Evolutionary conservation across 371 early-diverging fungal genomes (phyloP), one percentile per base, ranked within the genome.

Genomic region (Haplosporangium sp.): DNA sequence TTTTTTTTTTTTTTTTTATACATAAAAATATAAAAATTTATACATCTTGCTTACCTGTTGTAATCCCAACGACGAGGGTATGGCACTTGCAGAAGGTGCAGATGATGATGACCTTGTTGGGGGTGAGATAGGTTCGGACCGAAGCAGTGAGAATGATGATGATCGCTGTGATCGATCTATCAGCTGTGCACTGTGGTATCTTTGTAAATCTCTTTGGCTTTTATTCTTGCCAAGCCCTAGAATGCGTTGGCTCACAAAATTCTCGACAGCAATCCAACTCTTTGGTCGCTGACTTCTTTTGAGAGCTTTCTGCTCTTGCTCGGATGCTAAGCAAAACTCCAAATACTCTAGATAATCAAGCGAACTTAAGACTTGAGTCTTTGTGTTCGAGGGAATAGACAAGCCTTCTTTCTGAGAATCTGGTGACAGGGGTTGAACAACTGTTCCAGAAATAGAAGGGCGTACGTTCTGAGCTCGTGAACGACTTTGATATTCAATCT

Each of bases 321-420:
- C 69, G 11, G 72, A 68, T 9, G 55, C 42, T 10, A 72, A 48
- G 44, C 48, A 59, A 7, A 57, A 58, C 59, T 77, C 78, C 50
- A 77, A 55, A 60, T 65, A 66, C n/a, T 63, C 60, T 58, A 77
- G 70, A 56, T 66, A 77, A 47, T 70, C 74, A 50, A 73, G 69
- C n/a, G 74, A 69, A 47, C 42, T 45, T 45, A 19, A 58, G 17
- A 67, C 57, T 48, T 69, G 74, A 19, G 20, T 44, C 27, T 56
- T 61, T 11, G 60, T 37, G 27, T 65, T 61, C 3, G 65, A 27
- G 38, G 47, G 13, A 5, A 37, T 27, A 57, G 45, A 57, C 20
- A 7, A 34, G 13, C 20, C 55, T 20, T 55, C 27, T 55, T 55
- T 11, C 34, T 55, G 55, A 55, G 7, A 27, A 27, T 4, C 10